phyloP scores from a whole-genome alignment of 805 yeast species.

The Teunomyces atbi region DNA sequence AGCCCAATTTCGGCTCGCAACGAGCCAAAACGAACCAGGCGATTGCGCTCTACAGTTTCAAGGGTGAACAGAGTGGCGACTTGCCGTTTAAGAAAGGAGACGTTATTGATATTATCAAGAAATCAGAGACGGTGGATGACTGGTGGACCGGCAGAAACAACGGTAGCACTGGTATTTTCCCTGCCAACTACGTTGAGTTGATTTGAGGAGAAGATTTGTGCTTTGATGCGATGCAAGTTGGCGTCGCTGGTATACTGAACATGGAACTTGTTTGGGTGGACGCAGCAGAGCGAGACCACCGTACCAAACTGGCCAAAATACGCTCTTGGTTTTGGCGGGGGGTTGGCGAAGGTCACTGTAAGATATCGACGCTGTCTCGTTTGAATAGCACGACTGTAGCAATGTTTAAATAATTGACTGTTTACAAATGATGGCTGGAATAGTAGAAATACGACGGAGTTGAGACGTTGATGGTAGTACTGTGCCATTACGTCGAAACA shows the following conservation, averaged over 20 bases:
- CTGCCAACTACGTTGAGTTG: slow-evolving; percentile 93
- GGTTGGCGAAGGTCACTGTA: not conserved
- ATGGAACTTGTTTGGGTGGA: not conserved
- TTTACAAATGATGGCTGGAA: not conserved
- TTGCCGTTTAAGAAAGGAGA: slow-evolving; percentile 93
- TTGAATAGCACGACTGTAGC: not conserved
- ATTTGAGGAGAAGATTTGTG: slow-evolving; percentile 21
- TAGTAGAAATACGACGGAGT: not conserved
- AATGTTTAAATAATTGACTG: not conserved
- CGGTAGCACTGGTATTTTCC: slow-evolving; percentile 88
- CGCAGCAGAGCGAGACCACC: not conserved
- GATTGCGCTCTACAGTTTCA: slow-evolving; percentile 82
- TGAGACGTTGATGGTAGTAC: not conserved
- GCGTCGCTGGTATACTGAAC: not conserved
- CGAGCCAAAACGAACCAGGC: slow-evolving; percentile 66
- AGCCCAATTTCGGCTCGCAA: slow-evolving; percentile 39
- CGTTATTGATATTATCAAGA: slow-evolving; percentile 79
- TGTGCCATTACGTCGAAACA: not conserved
- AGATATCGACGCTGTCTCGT: not conserved
- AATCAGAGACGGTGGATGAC: slow-evolving; percentile 85
- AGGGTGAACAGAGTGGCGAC: slow-evolving; percentile 93
- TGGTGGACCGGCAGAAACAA: slow-evolving; percentile 98
- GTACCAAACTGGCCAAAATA: not conserved
- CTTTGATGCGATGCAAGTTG: not conserved
- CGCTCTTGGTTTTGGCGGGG: not conserved